Percentiles rank a stretch among this genome's conserved stretches.
Conservation (phyloP, 768 basidiomycete genomes). For the Rhizopogon vesiculosus region DNA sequence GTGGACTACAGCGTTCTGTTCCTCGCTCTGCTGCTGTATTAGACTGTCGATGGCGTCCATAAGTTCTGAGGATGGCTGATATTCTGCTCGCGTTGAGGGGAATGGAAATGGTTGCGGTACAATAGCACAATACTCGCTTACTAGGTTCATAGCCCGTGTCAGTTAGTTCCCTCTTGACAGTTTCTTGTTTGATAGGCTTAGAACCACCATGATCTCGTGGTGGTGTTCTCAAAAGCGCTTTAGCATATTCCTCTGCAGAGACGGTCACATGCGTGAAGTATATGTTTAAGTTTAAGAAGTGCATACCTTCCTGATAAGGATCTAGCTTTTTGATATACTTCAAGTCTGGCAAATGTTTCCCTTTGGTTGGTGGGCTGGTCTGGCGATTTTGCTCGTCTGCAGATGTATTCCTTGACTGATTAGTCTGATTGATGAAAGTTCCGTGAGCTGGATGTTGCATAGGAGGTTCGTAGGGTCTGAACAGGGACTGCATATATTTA, state of each 20-base stretch:
- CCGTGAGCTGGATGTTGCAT: constrained; percentile 14
- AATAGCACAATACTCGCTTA: background rate
- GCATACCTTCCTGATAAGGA: constrained; percentile 23
- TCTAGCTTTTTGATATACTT: constrained; percentile 24
- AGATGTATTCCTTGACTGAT: background rate
- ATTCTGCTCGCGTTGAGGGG: constrained; percentile 2
- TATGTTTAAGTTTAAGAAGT: background rate
- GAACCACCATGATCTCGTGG: constrained; percentile 1
- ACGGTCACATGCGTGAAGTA: background rate
- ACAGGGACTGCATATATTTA: constrained; percentile 10
- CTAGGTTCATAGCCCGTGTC: background rate
- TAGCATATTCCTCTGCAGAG: constrained; percentile 20
- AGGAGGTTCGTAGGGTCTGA: constrained; percentile 23
- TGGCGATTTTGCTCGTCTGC: background rate
- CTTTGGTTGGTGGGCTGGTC: background rate
- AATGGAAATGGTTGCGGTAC: too few relatives aligned
- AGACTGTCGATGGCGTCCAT: constrained; percentile 7
- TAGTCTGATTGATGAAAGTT: constrained; percentile 2
- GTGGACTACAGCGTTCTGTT: background rate
- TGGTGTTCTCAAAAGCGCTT: constrained; percentile 7
- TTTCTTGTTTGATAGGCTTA: constrained; percentile 8
- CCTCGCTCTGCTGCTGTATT: background rate
- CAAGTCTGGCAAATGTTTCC: background rate
- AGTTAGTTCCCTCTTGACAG: constrained; percentile 5
- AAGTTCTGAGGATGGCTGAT: constrained; percentile 11